Evolutionary conservation across 148 eudicot species (phyloP).

Genomic region (Rheum nobile): DNA sequence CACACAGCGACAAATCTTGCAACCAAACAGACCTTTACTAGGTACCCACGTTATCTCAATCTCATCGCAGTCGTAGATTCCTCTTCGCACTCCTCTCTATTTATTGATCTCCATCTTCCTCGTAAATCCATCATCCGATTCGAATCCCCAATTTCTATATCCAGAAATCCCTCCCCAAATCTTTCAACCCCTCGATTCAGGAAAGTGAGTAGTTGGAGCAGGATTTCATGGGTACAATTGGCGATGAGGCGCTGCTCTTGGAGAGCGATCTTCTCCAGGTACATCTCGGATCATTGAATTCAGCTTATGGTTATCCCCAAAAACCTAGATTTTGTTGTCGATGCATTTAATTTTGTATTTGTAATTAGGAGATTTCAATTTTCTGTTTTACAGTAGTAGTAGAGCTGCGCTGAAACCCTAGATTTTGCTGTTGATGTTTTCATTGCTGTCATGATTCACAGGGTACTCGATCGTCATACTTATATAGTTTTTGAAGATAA

Average conservation of each 20-base stretch:
- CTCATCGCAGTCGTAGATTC: constrained; percentile 3
- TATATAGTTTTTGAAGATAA: neutral
- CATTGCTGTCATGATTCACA: neutral
- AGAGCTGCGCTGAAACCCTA: neutral
- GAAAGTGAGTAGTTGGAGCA: neutral
- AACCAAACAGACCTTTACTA: neutral
- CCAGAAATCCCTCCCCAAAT: neutral
- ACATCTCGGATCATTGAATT: neutral
- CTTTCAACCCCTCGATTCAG: neutral
- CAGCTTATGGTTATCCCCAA: neutral
- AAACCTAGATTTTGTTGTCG: neutral
- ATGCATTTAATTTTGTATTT: neutral
- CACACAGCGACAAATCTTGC: neutral
- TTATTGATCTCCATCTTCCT: constrained; percentile 4
- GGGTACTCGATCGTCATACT: neutral
- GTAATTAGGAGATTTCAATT: neutral
- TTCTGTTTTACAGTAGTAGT: neutral
- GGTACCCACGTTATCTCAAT: neutral
- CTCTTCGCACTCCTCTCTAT: neutral
- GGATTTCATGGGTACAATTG: neutral
- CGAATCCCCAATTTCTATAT: neutral
- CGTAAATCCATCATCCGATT: neutral
- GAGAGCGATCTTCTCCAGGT: constrained; percentile 8
- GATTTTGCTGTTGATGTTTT: neutral
- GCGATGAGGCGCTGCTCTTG: constrained; percentile 2